phyloP scores from a whole-genome alignment of 495 filamentous ascomycete genomes.

The Penicillium ucsense region DNA sequence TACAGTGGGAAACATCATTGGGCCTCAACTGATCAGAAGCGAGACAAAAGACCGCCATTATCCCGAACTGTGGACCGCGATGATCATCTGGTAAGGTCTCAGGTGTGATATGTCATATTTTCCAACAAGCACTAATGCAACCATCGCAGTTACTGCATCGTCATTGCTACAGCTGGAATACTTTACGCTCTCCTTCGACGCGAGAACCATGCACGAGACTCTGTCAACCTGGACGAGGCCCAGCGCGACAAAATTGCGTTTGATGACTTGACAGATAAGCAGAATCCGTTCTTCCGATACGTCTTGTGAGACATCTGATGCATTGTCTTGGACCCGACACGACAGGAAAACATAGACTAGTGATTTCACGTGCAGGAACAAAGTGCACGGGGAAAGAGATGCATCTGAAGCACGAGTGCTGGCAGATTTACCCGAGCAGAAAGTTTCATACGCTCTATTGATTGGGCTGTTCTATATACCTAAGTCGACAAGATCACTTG shows the following conservation, averaged over 20 bases:
- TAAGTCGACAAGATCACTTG: no score
- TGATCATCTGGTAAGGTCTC: conserved; percentile 56
- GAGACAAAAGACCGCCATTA: conserved; percentile 55
- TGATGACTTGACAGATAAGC: conserved; percentile 62
- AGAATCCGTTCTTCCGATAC: conserved; percentile 69
- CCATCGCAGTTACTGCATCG: conserved; percentile 52
- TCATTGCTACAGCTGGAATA: conserved; percentile 41
- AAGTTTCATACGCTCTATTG: no score
- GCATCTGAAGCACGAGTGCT: no score
- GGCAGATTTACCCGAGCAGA: no score
- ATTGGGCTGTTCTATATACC: no score
- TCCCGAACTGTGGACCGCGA: conserved; percentile 57
- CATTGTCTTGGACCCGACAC: no score
- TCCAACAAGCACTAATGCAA: conserved; percentile 1
- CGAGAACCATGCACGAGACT: conserved; percentile 46
- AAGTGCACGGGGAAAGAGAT: no score
- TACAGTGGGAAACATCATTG: conserved; percentile 63
- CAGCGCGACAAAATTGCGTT: conserved; percentile 58
- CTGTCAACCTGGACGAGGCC: conserved; percentile 43
- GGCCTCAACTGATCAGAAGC: conserved; percentile 58
- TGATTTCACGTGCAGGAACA: no score
- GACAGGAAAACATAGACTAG: no score
- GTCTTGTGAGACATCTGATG: conserved; percentile 4
- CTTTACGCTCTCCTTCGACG: conserved; percentile 47
- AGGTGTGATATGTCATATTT: background rate